These are phyloP conservation scores for Dipteronia dyeriana DNA, from an alignment of 345 rosid species.

Conservation along the genomic window DNA sequence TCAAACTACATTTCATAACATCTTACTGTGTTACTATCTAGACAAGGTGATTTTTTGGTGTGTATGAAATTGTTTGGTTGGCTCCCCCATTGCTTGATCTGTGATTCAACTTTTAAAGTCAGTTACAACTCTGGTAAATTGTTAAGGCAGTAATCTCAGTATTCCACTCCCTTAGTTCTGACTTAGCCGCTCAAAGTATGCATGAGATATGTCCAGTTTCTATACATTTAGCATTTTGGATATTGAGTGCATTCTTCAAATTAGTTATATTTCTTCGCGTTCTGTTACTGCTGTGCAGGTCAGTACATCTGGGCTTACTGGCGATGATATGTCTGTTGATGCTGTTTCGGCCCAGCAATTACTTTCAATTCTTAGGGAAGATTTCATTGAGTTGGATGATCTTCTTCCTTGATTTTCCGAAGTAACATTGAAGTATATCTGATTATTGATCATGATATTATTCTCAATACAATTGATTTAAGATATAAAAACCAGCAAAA, in stretches of 20 bases:
- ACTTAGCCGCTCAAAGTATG: neutral
- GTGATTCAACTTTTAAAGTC: neutral
- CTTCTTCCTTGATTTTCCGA: conserved; percentile 26
- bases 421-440: conserved; percentile 4
- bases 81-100: neutral
- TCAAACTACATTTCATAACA: neutral
- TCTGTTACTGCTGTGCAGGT: conserved; percentile 32
- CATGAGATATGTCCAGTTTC: conserved; percentile 1
- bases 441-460: conserved; percentile 14
- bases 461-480: conserved; percentile 7
- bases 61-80: neutral
- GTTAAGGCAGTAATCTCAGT: neutral
- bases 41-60: neutral
- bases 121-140: neutral
- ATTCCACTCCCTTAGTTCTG: neutral
- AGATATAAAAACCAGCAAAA: conserved; percentile 10
- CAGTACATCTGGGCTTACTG: conserved; percentile 24
- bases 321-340: conserved; percentile 16
- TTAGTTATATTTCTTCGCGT: neutral
- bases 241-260: neutral
- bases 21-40: neutral
- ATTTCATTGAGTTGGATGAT: conserved; percentile 52
- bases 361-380: conserved; percentile 34
- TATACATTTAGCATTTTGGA: neutral
- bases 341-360: conserved; percentile 15